Evolutionary conservation across 192 early-diverging fungal genomes (phyloP).

Genomic region (Backusella australiensis): DNA sequence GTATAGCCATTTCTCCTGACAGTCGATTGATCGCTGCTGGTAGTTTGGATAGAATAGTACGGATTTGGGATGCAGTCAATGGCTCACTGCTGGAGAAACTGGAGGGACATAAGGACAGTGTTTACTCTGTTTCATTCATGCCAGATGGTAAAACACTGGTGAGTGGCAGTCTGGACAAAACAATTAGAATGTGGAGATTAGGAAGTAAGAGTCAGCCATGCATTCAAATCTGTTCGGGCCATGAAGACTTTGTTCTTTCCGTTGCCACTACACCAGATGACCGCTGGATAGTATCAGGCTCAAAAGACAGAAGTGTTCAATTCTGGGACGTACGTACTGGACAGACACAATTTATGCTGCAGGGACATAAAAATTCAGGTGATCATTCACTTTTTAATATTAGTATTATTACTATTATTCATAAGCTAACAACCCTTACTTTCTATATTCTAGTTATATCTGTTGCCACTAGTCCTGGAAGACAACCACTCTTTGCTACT

Average conservation of each 20-base stretch:
- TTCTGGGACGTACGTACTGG: constrained; percentile 88
- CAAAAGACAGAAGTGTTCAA: constrained; percentile 90
- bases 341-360: constrained; percentile 79
- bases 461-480: constrained; percentile 77
- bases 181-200: constrained; percentile 90
- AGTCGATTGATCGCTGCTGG: constrained; percentile 86
- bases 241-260: constrained; percentile 93
- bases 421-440: not conserved
- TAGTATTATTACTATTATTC: not conserved
- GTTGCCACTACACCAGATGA: constrained; percentile 84
- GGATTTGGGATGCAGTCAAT: constrained; percentile 87
- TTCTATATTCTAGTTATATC: constrained; percentile 75
- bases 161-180: constrained; percentile 91
- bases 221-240: constrained; percentile 42
- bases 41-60: constrained; percentile 91
- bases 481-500: constrained; percentile 89
- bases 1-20: constrained; percentile 92
- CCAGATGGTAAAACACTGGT: constrained; percentile 91
- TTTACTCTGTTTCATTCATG: constrained; percentile 95
- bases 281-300: constrained; percentile 90
- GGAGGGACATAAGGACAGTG: constrained; percentile 95
- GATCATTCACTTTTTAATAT: not conserved
- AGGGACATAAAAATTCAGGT: constrained; percentile 98
- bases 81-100: constrained; percentile 83
- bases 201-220: constrained; percentile 32